A percentile compares a stretch with the other conserved stretches of the same genome.
These are phyloP conservation scores for Colletotrichum godetiae DNA, from an alignment of 2,329 filamentous ascomycete species.

Conservation along the genomic window DNA sequence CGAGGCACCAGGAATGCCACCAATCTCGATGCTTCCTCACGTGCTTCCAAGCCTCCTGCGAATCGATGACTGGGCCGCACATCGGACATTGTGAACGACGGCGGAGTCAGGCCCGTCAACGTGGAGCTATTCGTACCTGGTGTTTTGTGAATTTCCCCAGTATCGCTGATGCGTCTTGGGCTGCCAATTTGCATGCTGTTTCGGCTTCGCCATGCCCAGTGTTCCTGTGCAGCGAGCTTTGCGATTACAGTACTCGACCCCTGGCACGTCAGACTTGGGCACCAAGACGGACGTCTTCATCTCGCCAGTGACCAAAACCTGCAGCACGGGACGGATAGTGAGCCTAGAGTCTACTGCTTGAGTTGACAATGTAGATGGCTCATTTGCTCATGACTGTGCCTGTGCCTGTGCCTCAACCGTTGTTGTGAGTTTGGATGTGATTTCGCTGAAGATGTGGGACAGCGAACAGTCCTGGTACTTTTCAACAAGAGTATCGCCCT, in stretches of 20 bases:
- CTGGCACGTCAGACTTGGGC: background rate
- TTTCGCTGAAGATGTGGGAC: slow-evolving; percentile 73
- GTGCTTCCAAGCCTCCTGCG: background rate
- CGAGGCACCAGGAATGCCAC: slow-evolving; percentile 16
- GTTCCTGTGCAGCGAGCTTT: background rate
- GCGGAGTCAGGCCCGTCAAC: background rate
- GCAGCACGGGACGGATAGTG: background rate
- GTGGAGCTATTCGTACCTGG: background rate
- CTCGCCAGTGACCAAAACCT: background rate
- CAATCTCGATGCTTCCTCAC: slow-evolving; percentile 13
- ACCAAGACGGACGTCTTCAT: background rate
- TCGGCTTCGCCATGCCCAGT: background rate
- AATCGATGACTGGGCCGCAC: slow-evolving; percentile 12
- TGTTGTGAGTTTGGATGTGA: slow-evolving; percentile 60
- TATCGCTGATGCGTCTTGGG: slow-evolving; percentile 7
- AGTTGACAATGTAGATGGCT: background rate
- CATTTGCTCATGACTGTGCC: slow-evolving; percentile 16
- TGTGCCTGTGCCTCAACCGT: slow-evolving; percentile 34
- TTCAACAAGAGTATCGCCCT: slow-evolving; percentile 63
- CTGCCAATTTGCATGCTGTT: background rate
- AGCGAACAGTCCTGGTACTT: slow-evolving; percentile 81
- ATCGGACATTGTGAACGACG: background rate
- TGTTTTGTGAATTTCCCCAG: background rate
- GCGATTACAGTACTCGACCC: background rate
- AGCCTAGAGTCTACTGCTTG: background rate